phyloP scores from a whole-genome alignment of 306 rosid species.

The Castanopsis chinensis region DNA sequence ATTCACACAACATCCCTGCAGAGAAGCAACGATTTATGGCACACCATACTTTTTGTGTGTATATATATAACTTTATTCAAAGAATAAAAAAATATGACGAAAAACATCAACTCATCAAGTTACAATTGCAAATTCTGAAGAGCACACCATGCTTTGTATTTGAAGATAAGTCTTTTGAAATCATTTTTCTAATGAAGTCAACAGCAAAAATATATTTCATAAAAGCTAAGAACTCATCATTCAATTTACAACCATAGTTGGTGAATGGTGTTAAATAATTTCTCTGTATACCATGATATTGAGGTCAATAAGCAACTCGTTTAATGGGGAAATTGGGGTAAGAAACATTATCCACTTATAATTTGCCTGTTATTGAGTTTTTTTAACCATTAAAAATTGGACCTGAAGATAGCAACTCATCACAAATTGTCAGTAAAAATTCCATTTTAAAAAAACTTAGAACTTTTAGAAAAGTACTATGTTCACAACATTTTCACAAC shows the following conservation, averaged over 20 bases:
- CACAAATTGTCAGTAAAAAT: not conserved
- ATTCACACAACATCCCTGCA: constrained; percentile 96
- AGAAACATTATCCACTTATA: not conserved
- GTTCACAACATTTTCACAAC: no score
- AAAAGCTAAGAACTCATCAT: not conserved
- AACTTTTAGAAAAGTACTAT: no score
- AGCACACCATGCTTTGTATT: not conserved
- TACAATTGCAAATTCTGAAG: no score
- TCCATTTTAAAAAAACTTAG: not conserved
- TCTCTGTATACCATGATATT: no score
- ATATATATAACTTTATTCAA: not conserved
- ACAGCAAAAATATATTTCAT: not conserved
- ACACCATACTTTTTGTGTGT: not conserved
- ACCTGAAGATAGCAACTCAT: not conserved
- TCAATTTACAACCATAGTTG: not conserved
- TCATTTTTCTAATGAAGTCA: not conserved
- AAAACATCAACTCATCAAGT: not conserved
- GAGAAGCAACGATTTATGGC: constrained; percentile 24
- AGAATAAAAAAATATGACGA: no score
- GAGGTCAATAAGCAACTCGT: no score
- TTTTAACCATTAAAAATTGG: not conserved
- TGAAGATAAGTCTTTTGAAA: not conserved
- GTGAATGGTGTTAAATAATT: not conserved
- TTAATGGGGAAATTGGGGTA: no score
- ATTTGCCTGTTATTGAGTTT: not conserved